Conservation (phyloP, 768 basidiomycete species). For the Pleurotus eryngii region DNA sequence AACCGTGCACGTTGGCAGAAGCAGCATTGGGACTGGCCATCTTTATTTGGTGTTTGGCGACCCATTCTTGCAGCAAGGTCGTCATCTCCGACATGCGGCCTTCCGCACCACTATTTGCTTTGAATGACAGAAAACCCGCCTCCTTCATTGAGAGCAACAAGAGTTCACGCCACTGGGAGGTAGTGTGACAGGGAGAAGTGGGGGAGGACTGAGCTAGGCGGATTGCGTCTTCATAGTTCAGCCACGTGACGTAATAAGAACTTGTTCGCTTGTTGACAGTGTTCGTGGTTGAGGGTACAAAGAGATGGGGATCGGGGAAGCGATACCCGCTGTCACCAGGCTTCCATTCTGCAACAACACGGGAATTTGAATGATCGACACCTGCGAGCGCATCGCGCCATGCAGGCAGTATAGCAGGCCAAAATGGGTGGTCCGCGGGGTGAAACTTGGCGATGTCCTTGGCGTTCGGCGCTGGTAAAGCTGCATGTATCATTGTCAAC, state of each 20-base stretch:
- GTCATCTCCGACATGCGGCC: no score
- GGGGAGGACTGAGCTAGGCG: neutral
- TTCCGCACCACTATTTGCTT: no score
- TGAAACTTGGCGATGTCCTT: no score
- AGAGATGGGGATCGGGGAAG: conserved; percentile 5
- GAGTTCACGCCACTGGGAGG: neutral
- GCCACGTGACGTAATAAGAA: neutral
- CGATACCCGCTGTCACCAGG: neutral
- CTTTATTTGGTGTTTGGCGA: no score
- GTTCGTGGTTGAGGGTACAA: neutral
- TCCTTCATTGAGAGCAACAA: neutral
- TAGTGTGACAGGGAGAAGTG: neutral
- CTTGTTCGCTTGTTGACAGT: neutral
- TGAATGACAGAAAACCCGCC: no score
- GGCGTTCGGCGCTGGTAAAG: no score
- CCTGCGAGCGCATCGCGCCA: neutral
- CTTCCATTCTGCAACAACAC: neutral
- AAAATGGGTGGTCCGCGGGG: neutral
- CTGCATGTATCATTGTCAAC: no score
- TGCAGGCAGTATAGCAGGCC: neutral
- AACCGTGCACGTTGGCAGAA: no score
- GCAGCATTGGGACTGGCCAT: no score
- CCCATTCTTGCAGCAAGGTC: neutral
- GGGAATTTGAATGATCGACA: neutral
- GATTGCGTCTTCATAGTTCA: neutral